A percentile compares a stretch with the other conserved stretches of the same genome.
These are phyloP conservation scores for Ophiostoma fasciatum DNA, from an alignment of 2,329 filamentous ascomycete species.

Conservation along the genomic window DNA sequence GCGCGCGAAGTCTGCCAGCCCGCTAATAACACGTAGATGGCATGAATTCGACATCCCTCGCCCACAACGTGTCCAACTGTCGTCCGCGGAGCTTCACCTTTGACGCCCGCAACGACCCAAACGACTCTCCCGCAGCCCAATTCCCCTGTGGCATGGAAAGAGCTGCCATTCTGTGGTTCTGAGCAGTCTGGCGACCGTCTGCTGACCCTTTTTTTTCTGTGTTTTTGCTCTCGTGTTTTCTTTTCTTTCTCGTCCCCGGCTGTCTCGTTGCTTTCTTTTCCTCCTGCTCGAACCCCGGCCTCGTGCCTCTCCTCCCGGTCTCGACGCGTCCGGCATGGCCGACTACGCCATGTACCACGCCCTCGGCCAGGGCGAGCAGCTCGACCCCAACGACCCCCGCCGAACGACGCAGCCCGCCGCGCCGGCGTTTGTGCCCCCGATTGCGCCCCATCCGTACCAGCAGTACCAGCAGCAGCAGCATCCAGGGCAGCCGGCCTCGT, in stretches of 20 bases:
- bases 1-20: too few species aligned
- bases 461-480: conserved; percentile 17
- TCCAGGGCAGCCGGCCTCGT: too few species aligned
- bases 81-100: neutral
- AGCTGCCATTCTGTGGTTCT: neutral
- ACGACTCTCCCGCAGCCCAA: neutral
- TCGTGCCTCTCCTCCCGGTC: neutral
- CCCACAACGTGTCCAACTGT: conserved; percentile 9
- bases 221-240: neutral
- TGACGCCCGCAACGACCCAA: neutral
- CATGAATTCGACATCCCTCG: neutral
- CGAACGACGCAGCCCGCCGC: conserved; percentile 25
- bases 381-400: conserved; percentile 37
- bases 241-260: neutral
- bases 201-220: conserved; percentile 2
- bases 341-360: conserved; percentile 37
- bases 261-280: neutral
- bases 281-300: neutral
- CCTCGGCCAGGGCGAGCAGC: conserved; percentile 32
- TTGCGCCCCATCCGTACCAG: conserved; percentile 39
- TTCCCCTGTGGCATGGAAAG: conserved; percentile 5
- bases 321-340: conserved; percentile 13
- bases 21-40: conserved; percentile 1
- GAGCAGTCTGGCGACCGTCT: conserved; percentile 1
- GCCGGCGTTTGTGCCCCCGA: conserved; percentile 35